Percentiles rank a stretch among this genome's conserved stretches.
phyloP scores from a whole-genome alignment of 441 rosid genomes.

The Flueggea neowawraea region DNA sequence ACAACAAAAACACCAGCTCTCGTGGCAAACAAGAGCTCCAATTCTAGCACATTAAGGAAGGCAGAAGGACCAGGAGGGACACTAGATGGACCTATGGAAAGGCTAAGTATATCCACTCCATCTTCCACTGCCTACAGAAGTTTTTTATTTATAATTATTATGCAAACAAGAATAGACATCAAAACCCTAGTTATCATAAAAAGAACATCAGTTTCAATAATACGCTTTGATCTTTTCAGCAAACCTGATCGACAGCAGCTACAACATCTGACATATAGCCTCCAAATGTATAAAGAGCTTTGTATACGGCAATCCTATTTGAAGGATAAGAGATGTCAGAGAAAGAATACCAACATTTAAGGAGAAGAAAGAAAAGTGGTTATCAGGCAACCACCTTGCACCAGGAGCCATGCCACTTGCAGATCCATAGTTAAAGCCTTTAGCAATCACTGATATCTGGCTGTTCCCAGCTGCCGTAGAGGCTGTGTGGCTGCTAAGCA shows the following conservation, averaged over 20 bases:
- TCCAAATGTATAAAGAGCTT: slow-evolving; percentile 85
- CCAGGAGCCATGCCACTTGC: slow-evolving; percentile 99
- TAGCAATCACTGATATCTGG: slow-evolving; percentile 64
- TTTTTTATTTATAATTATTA: too few species aligned
- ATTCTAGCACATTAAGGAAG: slow-evolving; percentile 84
- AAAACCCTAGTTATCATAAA: too few species aligned
- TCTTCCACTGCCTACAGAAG: slow-evolving; percentile 87
- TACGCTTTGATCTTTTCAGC: not conserved
- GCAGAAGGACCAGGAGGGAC: slow-evolving; percentile 88
- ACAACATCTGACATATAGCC: slow-evolving; percentile 98
- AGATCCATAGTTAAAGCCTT: slow-evolving; percentile 74
- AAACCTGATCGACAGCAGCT: slow-evolving; percentile 91
- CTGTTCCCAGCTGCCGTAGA: slow-evolving; percentile 92
- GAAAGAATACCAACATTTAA: not conserved
- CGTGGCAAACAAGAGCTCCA: slow-evolving; percentile 78
- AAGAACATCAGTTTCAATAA: too few species aligned
- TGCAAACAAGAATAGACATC: too few species aligned
- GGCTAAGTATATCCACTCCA: slow-evolving; percentile 89
- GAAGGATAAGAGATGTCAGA: not conserved
- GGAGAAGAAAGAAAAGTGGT: slow-evolving; percentile 1
- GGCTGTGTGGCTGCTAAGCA: slow-evolving; percentile 71
- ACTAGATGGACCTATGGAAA: slow-evolving; percentile 81
- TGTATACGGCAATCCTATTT: slow-evolving; percentile 79
- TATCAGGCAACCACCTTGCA: slow-evolving; percentile 53
- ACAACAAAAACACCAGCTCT: slow-evolving; percentile 85